Conservation (phyloP, 805 yeast genomes). For the Hanseniaspora mollemarum region DNA sequence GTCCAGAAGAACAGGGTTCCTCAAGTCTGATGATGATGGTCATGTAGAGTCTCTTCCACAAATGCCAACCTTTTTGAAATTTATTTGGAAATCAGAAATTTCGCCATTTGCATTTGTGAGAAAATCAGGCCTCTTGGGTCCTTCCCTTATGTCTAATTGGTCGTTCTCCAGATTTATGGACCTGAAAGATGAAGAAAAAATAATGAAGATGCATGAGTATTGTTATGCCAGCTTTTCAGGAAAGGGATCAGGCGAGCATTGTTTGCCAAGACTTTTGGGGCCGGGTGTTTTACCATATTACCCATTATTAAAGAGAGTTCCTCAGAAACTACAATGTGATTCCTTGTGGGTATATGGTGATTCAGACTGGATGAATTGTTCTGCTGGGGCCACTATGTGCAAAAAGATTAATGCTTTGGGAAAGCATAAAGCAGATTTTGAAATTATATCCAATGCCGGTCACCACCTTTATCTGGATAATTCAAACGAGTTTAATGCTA, state of each 20-base stretch:
- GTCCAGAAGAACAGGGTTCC: conserved; percentile 20
- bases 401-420: conserved; percentile 24
- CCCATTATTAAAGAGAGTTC: conserved; percentile 47
- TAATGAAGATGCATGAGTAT: conserved; percentile 42
- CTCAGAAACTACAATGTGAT: conserved; percentile 26
- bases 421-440: conserved; percentile 21
- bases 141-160: conserved; percentile 44
- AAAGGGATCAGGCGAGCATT: conserved; percentile 54
- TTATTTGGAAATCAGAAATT: conserved; percentile 42
- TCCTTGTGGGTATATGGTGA: conserved; percentile 54
- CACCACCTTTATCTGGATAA: conserved; percentile 62
- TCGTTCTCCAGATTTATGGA: conserved; percentile 38
- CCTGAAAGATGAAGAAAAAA: conserved; percentile 25
- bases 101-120: conserved; percentile 48
- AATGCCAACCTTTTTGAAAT: conserved; percentile 30
- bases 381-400: conserved; percentile 42
- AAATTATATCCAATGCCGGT: conserved; percentile 41
- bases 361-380: conserved; percentile 58
- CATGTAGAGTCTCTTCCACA: conserved; percentile 31
- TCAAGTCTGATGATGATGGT: conserved; percentile 25
- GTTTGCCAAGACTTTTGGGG: conserved; percentile 47
- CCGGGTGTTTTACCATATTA: conserved; percentile 47
- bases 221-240: conserved; percentile 41
- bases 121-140: conserved; percentile 42
- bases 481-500: conserved; percentile 37